Percentiles rank a stretch among this genome's conserved stretches.
Conservation (phyloP, 257 asterid species). For the Solanum ossicruentum region DNA sequence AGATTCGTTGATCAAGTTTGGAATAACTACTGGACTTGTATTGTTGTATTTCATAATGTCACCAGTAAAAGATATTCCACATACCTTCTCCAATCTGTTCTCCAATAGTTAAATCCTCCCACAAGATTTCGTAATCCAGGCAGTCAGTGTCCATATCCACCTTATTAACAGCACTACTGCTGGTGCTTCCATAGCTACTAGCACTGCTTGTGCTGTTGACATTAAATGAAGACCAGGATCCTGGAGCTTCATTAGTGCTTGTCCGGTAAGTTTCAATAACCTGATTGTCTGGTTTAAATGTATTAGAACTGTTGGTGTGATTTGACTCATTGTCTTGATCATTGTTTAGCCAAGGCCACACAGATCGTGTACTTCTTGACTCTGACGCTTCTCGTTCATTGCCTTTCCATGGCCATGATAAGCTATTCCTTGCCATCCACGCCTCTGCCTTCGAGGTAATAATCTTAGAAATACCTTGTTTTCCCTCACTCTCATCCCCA, state of each 20-base stretch:
- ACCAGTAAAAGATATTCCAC: neutral
- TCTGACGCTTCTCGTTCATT: constrained; percentile 55
- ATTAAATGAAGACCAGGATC: constrained; percentile 75
- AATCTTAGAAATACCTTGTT: constrained; percentile 59
- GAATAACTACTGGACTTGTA: neutral
- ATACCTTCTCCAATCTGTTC: constrained; percentile 94
- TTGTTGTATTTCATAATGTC: neutral
- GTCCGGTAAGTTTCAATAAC: constrained; percentile 27
- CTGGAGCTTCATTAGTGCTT: constrained; percentile 57
- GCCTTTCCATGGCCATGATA: constrained; percentile 86
- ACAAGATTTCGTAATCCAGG: constrained; percentile 71
- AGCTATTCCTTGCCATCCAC: constrained; percentile 50
- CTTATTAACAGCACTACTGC: constrained; percentile 62
- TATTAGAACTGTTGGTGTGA: constrained; percentile 15
- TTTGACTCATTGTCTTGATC: constrained; percentile 51
- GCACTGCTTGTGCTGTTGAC: constrained; percentile 80
- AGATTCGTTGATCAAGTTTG: neutral
- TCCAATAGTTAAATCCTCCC: constrained; percentile 96
- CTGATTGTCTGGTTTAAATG: constrained; percentile 38
- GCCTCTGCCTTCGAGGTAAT: constrained; percentile 77
- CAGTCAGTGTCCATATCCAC: constrained; percentile 58
- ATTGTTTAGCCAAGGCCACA: constrained; percentile 61
- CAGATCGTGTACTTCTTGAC: constrained; percentile 41
- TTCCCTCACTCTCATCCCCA: constrained; percentile 64
- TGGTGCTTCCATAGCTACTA: constrained; percentile 75